Evolutionary conservation across 805 yeast species (phyloP).

Genomic region (Nakazawaea ernobii): DNA sequence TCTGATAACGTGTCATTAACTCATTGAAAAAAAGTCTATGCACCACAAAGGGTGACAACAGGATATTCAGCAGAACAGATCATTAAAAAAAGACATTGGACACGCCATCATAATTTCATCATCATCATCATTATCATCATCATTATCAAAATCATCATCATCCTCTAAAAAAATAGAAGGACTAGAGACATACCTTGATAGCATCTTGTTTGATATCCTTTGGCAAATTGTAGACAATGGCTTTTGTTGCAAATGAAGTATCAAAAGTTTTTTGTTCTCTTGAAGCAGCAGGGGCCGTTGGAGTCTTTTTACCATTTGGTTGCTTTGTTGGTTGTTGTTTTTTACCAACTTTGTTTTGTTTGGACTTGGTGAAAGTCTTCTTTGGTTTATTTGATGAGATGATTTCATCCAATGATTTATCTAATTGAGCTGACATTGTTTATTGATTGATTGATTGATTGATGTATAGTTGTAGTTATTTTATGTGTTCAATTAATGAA

Average conservation of each 20-base stretch:
- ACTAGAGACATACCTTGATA: constrained; percentile 67
- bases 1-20: too few species aligned
- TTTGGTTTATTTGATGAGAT: constrained; percentile 48
- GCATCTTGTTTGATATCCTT: constrained; percentile 79
- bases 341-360: constrained; percentile 21
- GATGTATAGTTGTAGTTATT: too few species aligned
- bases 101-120: not conserved
- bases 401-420: constrained; percentile 92
- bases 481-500: too few species aligned
- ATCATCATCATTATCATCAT: not conserved
- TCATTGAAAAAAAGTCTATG: too few species aligned
- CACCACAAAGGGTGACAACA: too few species aligned
- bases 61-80: too few species aligned
- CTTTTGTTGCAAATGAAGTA: constrained; percentile 64
- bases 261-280: constrained; percentile 28
- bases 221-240: constrained; percentile 69
- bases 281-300: constrained; percentile 16
- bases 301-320: constrained; percentile 22
- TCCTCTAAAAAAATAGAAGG: not conserved
- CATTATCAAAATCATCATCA: not conserved
- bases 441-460: not conserved
- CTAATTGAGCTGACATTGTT: constrained; percentile 73
- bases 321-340: constrained; percentile 21
- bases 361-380: constrained; percentile 16
- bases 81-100: not conserved